Conservation (phyloP, 768 basidiomycete species). For the Russula virescens region DNA sequence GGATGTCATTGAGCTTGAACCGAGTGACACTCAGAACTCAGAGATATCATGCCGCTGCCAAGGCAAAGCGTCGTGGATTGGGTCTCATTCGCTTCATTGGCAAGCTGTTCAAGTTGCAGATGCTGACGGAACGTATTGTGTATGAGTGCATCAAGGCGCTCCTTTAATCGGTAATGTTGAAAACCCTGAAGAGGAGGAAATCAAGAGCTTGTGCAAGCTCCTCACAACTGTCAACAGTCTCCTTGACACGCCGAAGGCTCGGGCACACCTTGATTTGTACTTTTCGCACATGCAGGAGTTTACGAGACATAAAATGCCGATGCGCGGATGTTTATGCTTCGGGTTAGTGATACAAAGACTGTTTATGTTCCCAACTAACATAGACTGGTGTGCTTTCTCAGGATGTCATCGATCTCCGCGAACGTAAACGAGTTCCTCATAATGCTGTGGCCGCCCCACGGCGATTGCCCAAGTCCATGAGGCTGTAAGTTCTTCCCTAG, state of each 20-base stretch:
- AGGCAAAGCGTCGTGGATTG: too few relatives aligned
- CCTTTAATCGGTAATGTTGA: conserved; percentile 85
- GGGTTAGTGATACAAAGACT: conserved; percentile 46
- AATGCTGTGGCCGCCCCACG: conserved; percentile 69
- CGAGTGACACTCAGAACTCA: too few relatives aligned
- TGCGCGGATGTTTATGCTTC: conserved; percentile 90
- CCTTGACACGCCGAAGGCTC: conserved; percentile 66
- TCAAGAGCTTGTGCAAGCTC: conserved; percentile 92
- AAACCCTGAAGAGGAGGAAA: conserved; percentile 95
- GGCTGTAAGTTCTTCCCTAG: too few relatives aligned
- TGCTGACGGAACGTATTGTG: conserved; percentile 98
- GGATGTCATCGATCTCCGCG: conserved; percentile 85
- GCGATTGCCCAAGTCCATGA: conserved; percentile 89
- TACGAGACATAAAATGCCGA: conserved; percentile 63
- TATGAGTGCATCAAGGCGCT: conserved; percentile 97
- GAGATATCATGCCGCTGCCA: too few relatives aligned
- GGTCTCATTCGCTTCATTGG: too few relatives aligned
- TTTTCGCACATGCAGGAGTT: conserved; percentile 87
- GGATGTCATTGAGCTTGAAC: conserved; percentile 88
- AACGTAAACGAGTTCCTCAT: conserved; percentile 73
- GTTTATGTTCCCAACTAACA: conserved; percentile 2
- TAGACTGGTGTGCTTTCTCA: conserved; percentile 14
- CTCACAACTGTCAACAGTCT: conserved; percentile 89
- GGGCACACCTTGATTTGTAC: conserved; percentile 86
- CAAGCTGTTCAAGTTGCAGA: too few relatives aligned